Conservation (phyloP, 306 rosid species). For the Glycyrrhiza uralensis region DNA sequence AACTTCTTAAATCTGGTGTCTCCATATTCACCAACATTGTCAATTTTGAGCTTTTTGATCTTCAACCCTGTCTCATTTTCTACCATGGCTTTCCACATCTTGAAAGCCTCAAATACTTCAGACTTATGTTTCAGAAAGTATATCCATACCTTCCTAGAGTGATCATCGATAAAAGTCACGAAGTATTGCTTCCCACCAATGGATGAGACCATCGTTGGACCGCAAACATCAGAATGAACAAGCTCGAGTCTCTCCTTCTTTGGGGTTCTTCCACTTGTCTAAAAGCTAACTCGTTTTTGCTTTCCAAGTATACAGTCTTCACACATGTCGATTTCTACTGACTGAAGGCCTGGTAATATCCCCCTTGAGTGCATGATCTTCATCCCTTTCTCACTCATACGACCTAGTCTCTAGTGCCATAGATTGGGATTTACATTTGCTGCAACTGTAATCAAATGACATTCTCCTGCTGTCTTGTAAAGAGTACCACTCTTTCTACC, state of each 20-base stretch:
- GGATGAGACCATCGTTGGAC: no score
- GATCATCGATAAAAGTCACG: background rate
- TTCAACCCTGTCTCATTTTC: background rate
- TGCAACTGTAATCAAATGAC: background rate
- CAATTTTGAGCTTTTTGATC: background rate
- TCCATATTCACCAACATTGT: background rate
- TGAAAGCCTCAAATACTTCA: background rate
- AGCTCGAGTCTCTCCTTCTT: no score
- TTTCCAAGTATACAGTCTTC: background rate
- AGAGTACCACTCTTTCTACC: no score
- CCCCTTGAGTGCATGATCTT: background rate
- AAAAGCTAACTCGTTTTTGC: background rate
- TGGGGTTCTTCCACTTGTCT: background rate
- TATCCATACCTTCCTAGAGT: background rate
- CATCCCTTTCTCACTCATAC: no score
- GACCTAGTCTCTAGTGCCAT: background rate
- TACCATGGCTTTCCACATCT: background rate
- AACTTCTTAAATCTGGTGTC: no score
- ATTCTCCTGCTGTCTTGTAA: no score
- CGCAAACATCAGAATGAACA: no score
- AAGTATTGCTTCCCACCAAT: background rate
- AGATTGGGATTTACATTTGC: background rate
- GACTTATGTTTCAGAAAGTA: no score
- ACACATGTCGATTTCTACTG: background rate
- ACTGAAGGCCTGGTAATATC: background rate